Base-by-base conservation (phyloP, 192 early-diverging fungal species). In the Coemansia sp. region DNA sequence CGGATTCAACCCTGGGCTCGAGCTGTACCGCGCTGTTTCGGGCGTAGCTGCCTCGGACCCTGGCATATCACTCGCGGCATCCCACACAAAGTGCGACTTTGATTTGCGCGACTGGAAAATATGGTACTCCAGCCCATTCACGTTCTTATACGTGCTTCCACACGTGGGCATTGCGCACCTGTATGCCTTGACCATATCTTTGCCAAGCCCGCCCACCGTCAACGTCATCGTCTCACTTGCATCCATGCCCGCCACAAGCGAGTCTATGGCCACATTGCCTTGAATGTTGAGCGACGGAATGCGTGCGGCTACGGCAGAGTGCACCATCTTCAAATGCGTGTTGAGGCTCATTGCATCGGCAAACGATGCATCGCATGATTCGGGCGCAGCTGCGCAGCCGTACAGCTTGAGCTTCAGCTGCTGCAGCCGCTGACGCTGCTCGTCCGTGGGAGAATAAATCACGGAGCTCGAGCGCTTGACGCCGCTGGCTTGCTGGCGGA, bases 121-220 rank as follows among this genome's bases (percentile, higher is more conserved):
- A 49, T 92, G 91, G 63, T 92, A 92, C 66, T 89, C 85, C 3
- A 93, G 75, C n/a, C 91, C 91, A 53, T 90, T 91, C 67, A 91
- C 86, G 64, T 93, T 93, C 65, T 91, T 91, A 75, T 93, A 93
- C 19, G 78, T 74, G 57, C 88, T 89, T 25, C 82, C 74, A 46
- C 91, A 93, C 6, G 82, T 86, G 1, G 78, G 56, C 65, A 87
- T 85, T 1, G 81, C 86, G 40, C 91, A 93, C 37, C 84, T 78
- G 65, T 86, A 93, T 8, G 91, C 89, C 65, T 70, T 75, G 7
- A 63, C 14, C 47, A 14, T 6, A 19, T 44, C 52, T 38, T 40
- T 21, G 25, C 26, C 50, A 54, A 38, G 40, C 36, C 50, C 57
- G 3, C 38, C 57, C 10, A 42, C 54, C 9, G 59, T 36, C 25